phyloP scores from a whole-genome alignment of 208 protist genomes.

The Trypanosoma platydactyli region DNA sequence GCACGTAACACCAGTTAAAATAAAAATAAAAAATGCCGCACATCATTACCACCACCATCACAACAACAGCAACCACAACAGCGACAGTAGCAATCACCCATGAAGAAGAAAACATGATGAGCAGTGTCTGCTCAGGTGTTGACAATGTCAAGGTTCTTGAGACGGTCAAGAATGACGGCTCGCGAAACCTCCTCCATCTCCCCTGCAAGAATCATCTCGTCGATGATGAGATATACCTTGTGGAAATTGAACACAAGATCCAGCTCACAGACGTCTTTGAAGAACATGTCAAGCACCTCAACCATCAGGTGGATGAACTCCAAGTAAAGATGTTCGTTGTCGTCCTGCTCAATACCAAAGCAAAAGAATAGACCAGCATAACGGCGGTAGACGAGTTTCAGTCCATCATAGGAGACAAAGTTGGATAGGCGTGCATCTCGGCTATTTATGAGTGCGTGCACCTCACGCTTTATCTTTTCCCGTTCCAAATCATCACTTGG shows the following conservation, averaged over 20 bases:
- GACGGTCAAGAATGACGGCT: conserved; percentile 87
- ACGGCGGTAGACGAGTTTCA: conserved; percentile 98
- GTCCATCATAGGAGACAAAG: conserved; percentile 95
- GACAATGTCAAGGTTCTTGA: conserved; percentile 93
- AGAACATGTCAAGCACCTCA: conserved; percentile 98
- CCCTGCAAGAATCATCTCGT: conserved; percentile 98
- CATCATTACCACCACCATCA: neutral
- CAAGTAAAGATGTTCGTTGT: conserved; percentile 98
- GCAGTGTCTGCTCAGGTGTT: conserved; percentile 36
- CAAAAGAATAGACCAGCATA: conserved; percentile 99
- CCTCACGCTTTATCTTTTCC: conserved; percentile 93
- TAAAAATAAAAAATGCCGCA: neutral
- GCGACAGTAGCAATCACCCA: neutral
- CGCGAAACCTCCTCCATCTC: conserved; percentile 98
- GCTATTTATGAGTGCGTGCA: conserved; percentile 95
- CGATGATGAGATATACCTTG: conserved; percentile 98
- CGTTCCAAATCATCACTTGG: conserved; percentile 95
- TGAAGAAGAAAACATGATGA: neutral
- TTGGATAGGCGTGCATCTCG: conserved; percentile 95
- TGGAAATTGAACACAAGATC: conserved; percentile 99
- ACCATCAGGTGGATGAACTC: conserved; percentile 99
- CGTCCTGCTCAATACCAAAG: conserved; percentile 96
- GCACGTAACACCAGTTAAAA: neutral
- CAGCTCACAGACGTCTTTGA: conserved; percentile 99
- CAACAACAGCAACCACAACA: neutral